These are phyloP conservation scores for Populus euphratica DNA, from an alignment of 345 rosid species.

Conservation along the genomic window DNA sequence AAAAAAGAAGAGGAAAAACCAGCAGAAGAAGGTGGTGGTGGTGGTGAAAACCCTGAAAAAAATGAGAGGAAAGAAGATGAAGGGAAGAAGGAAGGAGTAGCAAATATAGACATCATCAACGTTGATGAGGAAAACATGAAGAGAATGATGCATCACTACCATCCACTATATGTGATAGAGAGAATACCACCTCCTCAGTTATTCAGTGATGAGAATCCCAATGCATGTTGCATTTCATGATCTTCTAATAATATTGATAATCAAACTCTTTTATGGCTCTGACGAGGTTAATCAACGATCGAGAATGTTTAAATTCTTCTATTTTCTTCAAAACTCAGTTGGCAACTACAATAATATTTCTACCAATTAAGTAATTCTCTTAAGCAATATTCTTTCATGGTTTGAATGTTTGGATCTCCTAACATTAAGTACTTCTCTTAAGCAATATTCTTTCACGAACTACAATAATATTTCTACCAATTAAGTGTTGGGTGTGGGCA, in stretches of 20 bases:
- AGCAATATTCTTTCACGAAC: too few relatives aligned
- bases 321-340: too few relatives aligned
- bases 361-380: background rate
- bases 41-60: conserved; percentile 5
- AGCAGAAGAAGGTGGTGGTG: conserved; percentile 22
- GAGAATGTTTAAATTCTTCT: too few relatives aligned
- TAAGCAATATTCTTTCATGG: too few relatives aligned
- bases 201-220: conserved; percentile 96
- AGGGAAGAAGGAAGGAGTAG: background rate
- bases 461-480: too few relatives aligned
- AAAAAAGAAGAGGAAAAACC: conserved; percentile 34
- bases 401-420: too few relatives aligned
- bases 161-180: conserved; percentile 67
- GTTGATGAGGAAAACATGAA: conserved; percentile 57
- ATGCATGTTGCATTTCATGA: conserved; percentile 82
- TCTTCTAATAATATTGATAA: background rate
- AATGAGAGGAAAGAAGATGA: background rate
- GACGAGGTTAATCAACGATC: too few relatives aligned
- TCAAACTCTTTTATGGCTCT: background rate
- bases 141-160: conserved; percentile 59
- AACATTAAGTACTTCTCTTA: too few relatives aligned
- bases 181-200: conserved; percentile 81
- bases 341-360: background rate
- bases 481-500: too few relatives aligned
- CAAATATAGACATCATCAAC: background rate